Evolutionary conservation across 2,329 filamentous ascomycete species (phyloP).

Genomic region (Esteya vermicola): DNA sequence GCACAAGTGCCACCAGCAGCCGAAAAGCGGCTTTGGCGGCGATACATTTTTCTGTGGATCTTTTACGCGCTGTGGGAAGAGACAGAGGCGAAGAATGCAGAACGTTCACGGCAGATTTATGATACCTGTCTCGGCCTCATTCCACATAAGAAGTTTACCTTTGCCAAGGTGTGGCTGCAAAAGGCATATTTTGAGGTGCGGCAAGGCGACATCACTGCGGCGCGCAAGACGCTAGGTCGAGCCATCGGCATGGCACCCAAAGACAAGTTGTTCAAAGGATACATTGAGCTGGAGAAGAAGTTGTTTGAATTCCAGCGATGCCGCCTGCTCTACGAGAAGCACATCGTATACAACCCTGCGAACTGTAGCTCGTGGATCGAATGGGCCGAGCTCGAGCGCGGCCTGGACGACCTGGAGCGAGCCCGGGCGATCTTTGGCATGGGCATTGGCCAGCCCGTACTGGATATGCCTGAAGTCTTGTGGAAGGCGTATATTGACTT

Average conservation of each 20-base stretch:
- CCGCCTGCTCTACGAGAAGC: slow-evolving; percentile 84
- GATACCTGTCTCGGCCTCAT: slow-evolving; percentile 74
- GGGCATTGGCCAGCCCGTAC: slow-evolving; percentile 62
- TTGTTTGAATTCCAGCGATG: slow-evolving; percentile 90
- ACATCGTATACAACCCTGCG: slow-evolving; percentile 78
- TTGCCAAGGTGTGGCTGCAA: slow-evolving; percentile 90
- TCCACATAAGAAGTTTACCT: slow-evolving; percentile 94
- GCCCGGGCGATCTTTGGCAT: slow-evolving; percentile 86
- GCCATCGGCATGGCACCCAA: slow-evolving; percentile 93
- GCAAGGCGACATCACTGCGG: slow-evolving; percentile 64
- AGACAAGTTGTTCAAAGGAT: slow-evolving; percentile 86
- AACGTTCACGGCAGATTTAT: slow-evolving; percentile 80
- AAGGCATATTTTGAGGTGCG: slow-evolving; percentile 90
- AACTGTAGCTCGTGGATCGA: slow-evolving; percentile 95
- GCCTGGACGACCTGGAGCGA: slow-evolving; percentile 78
- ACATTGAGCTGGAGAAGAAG: slow-evolving; percentile 84
- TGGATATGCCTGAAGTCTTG: slow-evolving; percentile 94
- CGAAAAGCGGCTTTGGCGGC: slow-evolving; percentile 92
- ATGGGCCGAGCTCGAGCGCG: slow-evolving; percentile 85
- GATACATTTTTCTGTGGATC: slow-evolving; percentile 96
- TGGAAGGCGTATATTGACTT: slow-evolving; percentile 99
- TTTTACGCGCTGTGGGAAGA: slow-evolving; percentile 97
- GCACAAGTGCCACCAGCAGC: slow-evolving; percentile 89
- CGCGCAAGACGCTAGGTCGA: slow-evolving; percentile 77
- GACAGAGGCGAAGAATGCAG: slow-evolving; percentile 62